These are phyloP conservation scores for Entomortierella beljakovae DNA, from an alignment of 192 early-diverging fungal species.

Conservation along the genomic window DNA sequence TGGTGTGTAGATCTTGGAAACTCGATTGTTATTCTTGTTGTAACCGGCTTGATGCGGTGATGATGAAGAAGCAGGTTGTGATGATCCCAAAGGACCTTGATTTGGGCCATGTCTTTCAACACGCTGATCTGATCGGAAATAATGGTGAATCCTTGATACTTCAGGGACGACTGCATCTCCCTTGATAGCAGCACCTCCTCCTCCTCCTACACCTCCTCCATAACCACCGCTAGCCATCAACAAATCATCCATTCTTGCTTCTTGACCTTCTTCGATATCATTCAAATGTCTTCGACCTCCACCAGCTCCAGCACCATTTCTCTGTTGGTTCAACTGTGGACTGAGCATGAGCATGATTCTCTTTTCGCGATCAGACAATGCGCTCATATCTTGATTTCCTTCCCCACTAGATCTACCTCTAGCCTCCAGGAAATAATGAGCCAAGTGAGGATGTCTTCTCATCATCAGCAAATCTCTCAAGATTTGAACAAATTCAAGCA, in stretches of 20 bases:
- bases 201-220: not conserved
- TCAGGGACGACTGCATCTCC: constrained; percentile 18
- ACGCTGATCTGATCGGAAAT: constrained; percentile 35
- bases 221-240: constrained; percentile 14
- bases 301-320: not conserved
- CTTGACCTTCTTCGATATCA: constrained; percentile 42
- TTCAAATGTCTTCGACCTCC: constrained; percentile 3
- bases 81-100: constrained; percentile 5
- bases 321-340: constrained; percentile 7
- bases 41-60: constrained; percentile 19
- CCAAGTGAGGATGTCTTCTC: constrained; percentile 21
- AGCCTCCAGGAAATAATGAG: constrained; percentile 24
- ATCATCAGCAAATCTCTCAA: constrained; percentile 31
- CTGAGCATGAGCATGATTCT: constrained; percentile 26
- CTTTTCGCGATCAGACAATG: not conserved
- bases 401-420: constrained; percentile 1
- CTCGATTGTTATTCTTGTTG: constrained; percentile 12
- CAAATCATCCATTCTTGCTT: constrained; percentile 46
- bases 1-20: constrained; percentile 20
- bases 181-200: constrained; percentile 2
- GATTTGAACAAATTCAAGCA: constrained; percentile 50
- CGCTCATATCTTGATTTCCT: not conserved
- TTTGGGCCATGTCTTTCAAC: constrained; percentile 13
- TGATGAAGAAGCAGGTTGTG: constrained; percentile 13
- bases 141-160: constrained; percentile 41